Base-by-base conservation (phyloP, 805 yeast species). In the Saturnispora dispora region DNA sequence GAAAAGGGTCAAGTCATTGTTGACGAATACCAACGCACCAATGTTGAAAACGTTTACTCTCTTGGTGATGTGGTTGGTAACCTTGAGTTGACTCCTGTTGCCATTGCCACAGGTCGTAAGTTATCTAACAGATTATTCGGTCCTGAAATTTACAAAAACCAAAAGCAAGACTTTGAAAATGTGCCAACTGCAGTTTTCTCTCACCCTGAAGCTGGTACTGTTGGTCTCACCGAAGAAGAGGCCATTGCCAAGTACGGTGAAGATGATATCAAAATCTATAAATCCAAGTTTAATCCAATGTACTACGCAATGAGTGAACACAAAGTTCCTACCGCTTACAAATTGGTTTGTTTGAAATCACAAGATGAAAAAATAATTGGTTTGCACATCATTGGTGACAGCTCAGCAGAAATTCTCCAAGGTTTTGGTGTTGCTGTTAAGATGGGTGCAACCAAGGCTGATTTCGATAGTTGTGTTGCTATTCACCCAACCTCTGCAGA, bases 401-500 rank as follows among this genome's bases (percentile, higher is more conserved):
- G 79, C 8, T 81, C 93, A 48, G 81, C 96, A 32, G 99, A 93
- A 70, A 90, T 93, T 53, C 76, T 93, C 61, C 99, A 93, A 75
- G 99, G 99, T 37, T 93, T 93, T 63, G 99, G 98, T 53, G 99
- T 90, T 50, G 99, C 99, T 47, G 73, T 93, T 57, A 90, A 90
- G 73, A 93, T 93, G 99, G 99, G 99, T 33, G 99, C 99, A 41
- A 93, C 99, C 36, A 93, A 93, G 75, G 80, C 79, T 45, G 97
- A 93, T 68, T 93, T 93, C 58, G 99, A 93, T 71, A 82, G 73
- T 67, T 87, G 95, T 73, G 98, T 93, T 43, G 99, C 99, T 36
- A 93, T 93, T 65, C 99, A 93, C 67, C 99, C 99, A 56, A 93
- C 99, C 2, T 81, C 95, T 58, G 99, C 99, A 41, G 99, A 93